These are phyloP conservation scores for Nemania abortiva DNA, from an alignment of 2,329 filamentous ascomycete genomes.

Conservation along the genomic window DNA sequence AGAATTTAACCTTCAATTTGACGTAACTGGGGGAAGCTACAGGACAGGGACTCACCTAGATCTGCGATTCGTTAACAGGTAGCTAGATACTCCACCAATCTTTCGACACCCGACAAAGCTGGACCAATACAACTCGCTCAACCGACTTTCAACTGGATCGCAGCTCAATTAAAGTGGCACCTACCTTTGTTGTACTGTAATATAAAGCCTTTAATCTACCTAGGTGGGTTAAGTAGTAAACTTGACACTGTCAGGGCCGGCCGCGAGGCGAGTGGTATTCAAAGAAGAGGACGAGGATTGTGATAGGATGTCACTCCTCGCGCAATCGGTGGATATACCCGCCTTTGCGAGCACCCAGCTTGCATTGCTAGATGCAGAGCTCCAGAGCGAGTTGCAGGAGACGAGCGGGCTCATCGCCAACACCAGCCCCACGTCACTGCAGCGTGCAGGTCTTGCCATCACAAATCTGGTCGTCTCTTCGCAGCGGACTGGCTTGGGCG, in stretches of 20 bases:
- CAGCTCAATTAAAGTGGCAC: not conserved
- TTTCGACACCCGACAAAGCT: not conserved
- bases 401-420: constrained; percentile 75
- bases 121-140: not conserved
- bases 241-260: not conserved
- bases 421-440: constrained; percentile 75
- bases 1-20: too few species aligned
- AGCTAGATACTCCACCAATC: constrained; percentile 18
- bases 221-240: not conserved
- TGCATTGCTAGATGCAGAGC: constrained; percentile 76
- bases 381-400: constrained; percentile 78
- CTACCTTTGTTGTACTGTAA: not conserved
- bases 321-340: constrained; percentile 68
- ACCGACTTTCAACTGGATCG: not conserved
- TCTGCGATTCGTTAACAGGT: too few species aligned
- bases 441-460: constrained; percentile 82
- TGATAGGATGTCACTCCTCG: constrained; percentile 54
- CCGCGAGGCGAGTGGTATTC: not conserved
- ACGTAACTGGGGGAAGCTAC: too few species aligned
- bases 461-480: constrained; percentile 79
- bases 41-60: not conserved
- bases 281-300: not conserved
- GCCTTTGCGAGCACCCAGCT: constrained; percentile 79
- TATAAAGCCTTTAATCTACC: not conserved
- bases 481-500: constrained; percentile 88